phyloP scores from a whole-genome alignment of 306 rosid genomes.

The Quercus variabilis region DNA sequence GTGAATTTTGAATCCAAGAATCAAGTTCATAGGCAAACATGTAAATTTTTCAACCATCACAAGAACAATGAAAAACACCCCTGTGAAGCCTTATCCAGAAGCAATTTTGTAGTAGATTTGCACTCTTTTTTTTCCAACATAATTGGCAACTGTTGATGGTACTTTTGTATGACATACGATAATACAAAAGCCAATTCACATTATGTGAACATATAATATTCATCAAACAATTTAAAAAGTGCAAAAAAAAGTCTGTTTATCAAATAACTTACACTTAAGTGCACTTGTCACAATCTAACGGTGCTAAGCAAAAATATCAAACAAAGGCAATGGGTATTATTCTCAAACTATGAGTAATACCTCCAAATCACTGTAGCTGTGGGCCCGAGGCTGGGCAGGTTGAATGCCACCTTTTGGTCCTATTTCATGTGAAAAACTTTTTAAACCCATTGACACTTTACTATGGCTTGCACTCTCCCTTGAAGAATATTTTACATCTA shows the following conservation, averaged over 20 bases:
- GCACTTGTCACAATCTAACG: background rate
- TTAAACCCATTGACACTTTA: background rate
- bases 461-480: background rate
- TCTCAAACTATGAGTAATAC: background rate
- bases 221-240: background rate
- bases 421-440: slow-evolving; percentile 5
- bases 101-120: background rate
- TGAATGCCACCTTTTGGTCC: background rate
- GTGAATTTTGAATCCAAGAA: background rate
- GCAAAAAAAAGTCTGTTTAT: background rate
- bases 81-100: background rate
- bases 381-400: slow-evolving; percentile 9
- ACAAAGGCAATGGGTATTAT: background rate
- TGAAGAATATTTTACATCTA: background rate
- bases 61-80: background rate
- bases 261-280: background rate
- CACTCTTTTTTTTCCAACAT: background rate
- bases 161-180: background rate
- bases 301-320: background rate
- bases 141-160: background rate
- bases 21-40: background rate
- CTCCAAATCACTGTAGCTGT: slow-evolving; percentile 6
- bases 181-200: background rate
- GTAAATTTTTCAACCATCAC: background rate
- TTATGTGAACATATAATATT: background rate